These are phyloP conservation scores for Centrapalus pauciflorus DNA, from an alignment of 129 eudicot genomes.

Conservation along the genomic window DNA sequence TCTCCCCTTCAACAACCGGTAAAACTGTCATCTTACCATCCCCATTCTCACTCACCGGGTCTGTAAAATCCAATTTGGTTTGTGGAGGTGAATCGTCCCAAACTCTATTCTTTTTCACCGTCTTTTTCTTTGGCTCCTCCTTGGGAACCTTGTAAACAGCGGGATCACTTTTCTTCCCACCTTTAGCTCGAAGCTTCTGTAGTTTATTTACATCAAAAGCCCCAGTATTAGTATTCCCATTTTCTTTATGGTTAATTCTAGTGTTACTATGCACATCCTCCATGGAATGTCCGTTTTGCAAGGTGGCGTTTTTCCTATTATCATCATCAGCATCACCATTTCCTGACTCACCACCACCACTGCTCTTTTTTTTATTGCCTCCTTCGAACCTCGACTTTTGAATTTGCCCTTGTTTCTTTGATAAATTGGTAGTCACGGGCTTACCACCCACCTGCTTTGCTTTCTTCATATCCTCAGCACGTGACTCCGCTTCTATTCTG, in stretches of 20 bases:
- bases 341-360: slow-evolving; percentile 49
- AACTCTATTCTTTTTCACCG: slow-evolving; percentile 74
- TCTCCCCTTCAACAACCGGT: slow-evolving; percentile 67
- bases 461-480: slow-evolving; percentile 81
- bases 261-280: slow-evolving; percentile 29
- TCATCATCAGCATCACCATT: slow-evolving; percentile 37
- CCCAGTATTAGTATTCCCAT: slow-evolving; percentile 41
- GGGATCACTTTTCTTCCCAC: slow-evolving; percentile 59
- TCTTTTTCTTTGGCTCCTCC: slow-evolving; percentile 69
- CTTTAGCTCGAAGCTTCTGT: slow-evolving; percentile 71
- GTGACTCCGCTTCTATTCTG: slow-evolving; percentile 82
- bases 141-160: slow-evolving; percentile 57
- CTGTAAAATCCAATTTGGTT: slow-evolving; percentile 79
- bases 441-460: slow-evolving; percentile 59
- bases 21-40: slow-evolving; percentile 45
- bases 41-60: slow-evolving; percentile 69
- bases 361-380: slow-evolving; percentile 59
- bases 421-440: slow-evolving; percentile 38
- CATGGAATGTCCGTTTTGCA: slow-evolving; percentile 55
- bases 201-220: slow-evolving; percentile 97
- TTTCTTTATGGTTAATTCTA: slow-evolving; percentile 57
- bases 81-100: slow-evolving; percentile 73
- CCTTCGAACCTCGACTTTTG: slow-evolving; percentile 47
- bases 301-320: slow-evolving; percentile 17
- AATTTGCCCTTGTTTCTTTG: slow-evolving; percentile 59